Conservation (phyloP, 1,139 yeast species). For the Suhomyces atakaporum region DNA sequence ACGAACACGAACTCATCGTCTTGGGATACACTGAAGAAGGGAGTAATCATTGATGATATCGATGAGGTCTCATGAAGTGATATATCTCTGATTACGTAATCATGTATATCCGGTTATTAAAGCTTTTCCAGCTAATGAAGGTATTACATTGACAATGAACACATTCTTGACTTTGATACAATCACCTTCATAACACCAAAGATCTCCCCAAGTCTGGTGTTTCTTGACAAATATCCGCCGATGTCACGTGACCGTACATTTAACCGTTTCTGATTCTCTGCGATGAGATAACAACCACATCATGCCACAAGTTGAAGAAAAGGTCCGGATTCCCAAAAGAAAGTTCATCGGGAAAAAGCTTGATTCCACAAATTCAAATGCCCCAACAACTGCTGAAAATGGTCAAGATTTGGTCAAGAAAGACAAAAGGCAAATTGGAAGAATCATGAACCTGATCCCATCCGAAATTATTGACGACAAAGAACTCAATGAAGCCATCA, state of each 20-base stretch:
- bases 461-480: conserved; percentile 75
- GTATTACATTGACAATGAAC: no score
- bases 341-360: conserved; percentile 38
- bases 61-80: no score
- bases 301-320: conserved; percentile 10
- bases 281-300: conserved; percentile 1
- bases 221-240: no score
- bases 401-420: conserved; percentile 21
- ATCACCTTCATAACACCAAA: no score
- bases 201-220: no score
- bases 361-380: conserved; percentile 3
- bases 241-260: background rate
- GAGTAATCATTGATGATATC: conserved; percentile 81
- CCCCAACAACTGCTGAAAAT: conserved; percentile 3
- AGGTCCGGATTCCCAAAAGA: conserved; percentile 23
- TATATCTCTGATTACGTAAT: no score
- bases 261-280: no score
- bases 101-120: no score
- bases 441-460: conserved; percentile 89
- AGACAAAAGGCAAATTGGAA: conserved; percentile 41
- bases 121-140: no score
- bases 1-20: conserved; percentile 71
- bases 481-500: conserved; percentile 79
- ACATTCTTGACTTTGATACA: no score
- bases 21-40: conserved; percentile 73